Conservation (phyloP, 768 basidiomycete genomes). For the Suillus subaureus region DNA sequence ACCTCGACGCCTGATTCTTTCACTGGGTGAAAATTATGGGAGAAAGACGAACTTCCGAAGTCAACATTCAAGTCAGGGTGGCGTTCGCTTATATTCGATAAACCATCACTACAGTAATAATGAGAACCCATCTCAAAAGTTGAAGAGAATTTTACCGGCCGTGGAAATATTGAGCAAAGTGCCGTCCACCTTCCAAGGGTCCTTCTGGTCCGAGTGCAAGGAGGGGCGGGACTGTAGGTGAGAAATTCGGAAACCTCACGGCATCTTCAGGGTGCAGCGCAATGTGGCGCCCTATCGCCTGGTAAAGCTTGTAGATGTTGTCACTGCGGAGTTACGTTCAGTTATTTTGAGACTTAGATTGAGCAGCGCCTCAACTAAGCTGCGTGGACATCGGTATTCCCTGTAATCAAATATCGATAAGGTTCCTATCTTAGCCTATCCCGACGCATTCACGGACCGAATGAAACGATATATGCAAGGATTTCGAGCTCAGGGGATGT, state of each 20-base stretch:
- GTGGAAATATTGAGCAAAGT: conserved; percentile 85
- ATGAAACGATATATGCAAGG: conserved; percentile 72
- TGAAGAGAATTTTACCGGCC: conserved; percentile 52
- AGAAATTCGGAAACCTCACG: conserved; percentile 64
- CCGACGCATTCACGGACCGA: conserved; percentile 48
- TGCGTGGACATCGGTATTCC: conserved; percentile 69
- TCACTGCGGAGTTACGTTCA: conserved; percentile 39
- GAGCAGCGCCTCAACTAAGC: conserved; percentile 52
- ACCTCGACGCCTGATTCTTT: conserved; percentile 54
- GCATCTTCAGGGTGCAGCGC: conserved; percentile 53
- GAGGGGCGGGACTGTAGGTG: conserved; percentile 52
- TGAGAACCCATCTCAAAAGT: conserved; percentile 3
- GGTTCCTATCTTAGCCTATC: background rate
- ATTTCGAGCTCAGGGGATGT: conserved; percentile 85
- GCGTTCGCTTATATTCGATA: conserved; percentile 58
- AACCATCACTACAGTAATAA: conserved; percentile 57
- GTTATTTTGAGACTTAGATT: conserved; percentile 7
- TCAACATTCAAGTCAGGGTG: conserved; percentile 62
- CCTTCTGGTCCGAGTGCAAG: conserved; percentile 63
- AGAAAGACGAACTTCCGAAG: conserved; percentile 21
- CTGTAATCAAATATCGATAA: conserved; percentile 34
- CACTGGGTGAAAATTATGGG: conserved; percentile 50
- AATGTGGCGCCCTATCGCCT: conserved; percentile 62
- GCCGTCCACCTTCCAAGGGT: conserved; percentile 71
- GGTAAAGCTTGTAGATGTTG: conserved; percentile 79